A percentile compares a stretch with the other conserved stretches of the same genome.
These are phyloP conservation scores for Protomyces lactucae-debilis DNA, from an alignment of 1,139 yeast genomes.

Conservation along the genomic window DNA sequence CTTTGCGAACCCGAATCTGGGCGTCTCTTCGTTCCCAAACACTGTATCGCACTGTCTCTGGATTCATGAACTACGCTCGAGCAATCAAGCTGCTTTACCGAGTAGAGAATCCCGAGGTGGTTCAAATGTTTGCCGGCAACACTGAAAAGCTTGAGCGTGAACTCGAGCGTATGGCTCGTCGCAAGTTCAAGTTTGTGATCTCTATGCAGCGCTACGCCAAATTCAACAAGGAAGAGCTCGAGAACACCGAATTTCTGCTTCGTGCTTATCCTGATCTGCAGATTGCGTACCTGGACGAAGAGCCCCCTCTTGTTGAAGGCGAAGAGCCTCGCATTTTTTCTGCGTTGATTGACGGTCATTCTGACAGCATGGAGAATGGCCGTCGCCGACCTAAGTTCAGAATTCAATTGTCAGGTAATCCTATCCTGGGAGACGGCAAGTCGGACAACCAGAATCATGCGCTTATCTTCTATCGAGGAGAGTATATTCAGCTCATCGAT, in stretches of 20 bases:
- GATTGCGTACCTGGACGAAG: slow-evolving; percentile 97
- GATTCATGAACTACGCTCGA: slow-evolving; percentile 98
- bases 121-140: slow-evolving; percentile 96
- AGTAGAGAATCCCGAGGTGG: slow-evolving; percentile 98
- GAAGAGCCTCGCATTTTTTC: slow-evolving; percentile 97
- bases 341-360: slow-evolving; percentile 96
- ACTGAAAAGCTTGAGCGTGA: slow-evolving; percentile 93
- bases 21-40: slow-evolving; percentile 98
- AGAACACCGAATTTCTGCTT: slow-evolving; percentile 93
- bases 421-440: slow-evolving; percentile 98
- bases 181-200: slow-evolving; percentile 94
- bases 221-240: slow-evolving; percentile 95
- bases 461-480: slow-evolving; percentile 96
- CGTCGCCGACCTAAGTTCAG: slow-evolving; percentile 98
- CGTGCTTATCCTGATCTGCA: slow-evolving; percentile 99
- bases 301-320: slow-evolving; percentile 79
- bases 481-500: slow-evolving; percentile 94
- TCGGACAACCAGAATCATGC: slow-evolving; percentile 99
- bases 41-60: slow-evolving; percentile 95
- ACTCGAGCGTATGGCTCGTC: slow-evolving; percentile 97
- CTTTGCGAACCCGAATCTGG: slow-evolving; percentile 98
- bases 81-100: slow-evolving; percentile 95
- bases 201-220: slow-evolving; percentile 98
- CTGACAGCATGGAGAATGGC: slow-evolving; percentile 95
- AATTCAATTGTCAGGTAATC: slow-evolving; percentile 96